Percentiles rank a stretch among this genome's conserved stretches.
These are phyloP conservation scores for Exobasidium cylindrosporum DNA, from an alignment of 1,284 basidiomycete species.

Conservation along the genomic window DNA sequence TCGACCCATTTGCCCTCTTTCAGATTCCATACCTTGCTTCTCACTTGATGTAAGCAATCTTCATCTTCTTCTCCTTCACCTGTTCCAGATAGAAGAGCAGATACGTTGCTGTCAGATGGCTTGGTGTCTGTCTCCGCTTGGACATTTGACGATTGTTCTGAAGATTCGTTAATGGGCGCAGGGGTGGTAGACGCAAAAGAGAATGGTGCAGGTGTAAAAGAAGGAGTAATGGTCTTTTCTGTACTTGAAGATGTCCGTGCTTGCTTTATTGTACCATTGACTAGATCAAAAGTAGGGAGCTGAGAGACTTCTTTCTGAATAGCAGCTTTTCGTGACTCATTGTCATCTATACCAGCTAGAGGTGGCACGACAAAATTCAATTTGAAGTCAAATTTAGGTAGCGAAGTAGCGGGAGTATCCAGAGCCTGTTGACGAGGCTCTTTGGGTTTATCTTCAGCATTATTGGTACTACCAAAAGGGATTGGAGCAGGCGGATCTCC, in stretches of 20 bases:
- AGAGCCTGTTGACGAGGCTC: not conserved
- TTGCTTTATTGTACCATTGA: not conserved
- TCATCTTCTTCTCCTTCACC: conserved; percentile 50
- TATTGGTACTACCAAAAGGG: not conserved
- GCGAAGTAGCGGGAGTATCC: not conserved
- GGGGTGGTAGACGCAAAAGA: not conserved
- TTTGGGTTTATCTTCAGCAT: not conserved
- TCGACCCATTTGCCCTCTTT: conserved; percentile 38
- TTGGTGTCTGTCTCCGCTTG: not conserved
- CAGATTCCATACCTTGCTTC: conserved; percentile 47
- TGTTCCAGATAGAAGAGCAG: conserved; percentile 24
- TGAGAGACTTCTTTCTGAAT: not conserved
- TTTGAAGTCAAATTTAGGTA: conserved; percentile 4
- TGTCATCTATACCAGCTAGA: not conserved
- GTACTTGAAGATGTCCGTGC: not conserved
- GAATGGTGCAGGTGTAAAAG: not conserved
- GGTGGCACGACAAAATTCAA: not conserved
- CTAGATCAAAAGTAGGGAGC: conserved; percentile 2
- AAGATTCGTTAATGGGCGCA: no score
- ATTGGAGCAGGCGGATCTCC: not conserved
- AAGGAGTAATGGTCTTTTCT: not conserved
- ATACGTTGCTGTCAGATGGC: not conserved
- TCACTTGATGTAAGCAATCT: conserved; percentile 28
- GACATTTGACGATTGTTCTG: not conserved
- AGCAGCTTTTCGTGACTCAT: not conserved